Base-by-base conservation (phyloP, 169 alveolate genomes). In the Eimeria falciformis region DNA sequence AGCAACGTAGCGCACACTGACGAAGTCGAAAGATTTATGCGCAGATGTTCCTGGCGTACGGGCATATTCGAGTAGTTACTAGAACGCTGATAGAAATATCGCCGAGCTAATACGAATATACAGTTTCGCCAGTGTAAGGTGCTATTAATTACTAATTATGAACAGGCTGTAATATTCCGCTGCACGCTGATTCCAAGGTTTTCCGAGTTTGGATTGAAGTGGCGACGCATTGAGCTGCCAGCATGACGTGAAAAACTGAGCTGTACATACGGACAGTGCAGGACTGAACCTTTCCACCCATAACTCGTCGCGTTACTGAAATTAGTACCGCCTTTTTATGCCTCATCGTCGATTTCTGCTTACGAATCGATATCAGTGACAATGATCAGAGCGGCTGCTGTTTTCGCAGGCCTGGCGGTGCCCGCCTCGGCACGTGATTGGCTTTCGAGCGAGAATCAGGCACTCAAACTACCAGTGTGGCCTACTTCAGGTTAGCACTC, bases 391-490 rank as follows among this genome's bases (percentile, higher is more conserved):
- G 73, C 71, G 21, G 71, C 53, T 25, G 88, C 62, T 50, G 71
- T 78, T 50, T 58, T 78, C 45, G 71, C 71, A 78, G 88, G 88
- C 88, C 73, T 78, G 71, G 88, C 71, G 88, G 88, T 78, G 46
- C 88, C 88, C 53, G 88, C 88, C 45, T 25, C 73, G 7, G 88
- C 88, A 58, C 68, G 88, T n/a, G 88, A 53, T 37, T 78, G 88
- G 88, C 88, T 78, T 5, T 78, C 88, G 73, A 78, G 88, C 68
- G 88, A 78, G 17, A 78, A 78, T 27, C 88, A 78, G 88, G 73
- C 88, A 40, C 88, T 78, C 46, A 78, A 78, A n/a, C 46, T 78
- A 71, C 88, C 88, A 78, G 73, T 27, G 5, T 78, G 88, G 88
- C 88, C 88, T 0, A 53, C 88, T 53, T 12, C 88, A 78, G 88